phyloP scores from a whole-genome alignment of 2,329 filamentous ascomycete genomes.

The Calycina marina region DNA sequence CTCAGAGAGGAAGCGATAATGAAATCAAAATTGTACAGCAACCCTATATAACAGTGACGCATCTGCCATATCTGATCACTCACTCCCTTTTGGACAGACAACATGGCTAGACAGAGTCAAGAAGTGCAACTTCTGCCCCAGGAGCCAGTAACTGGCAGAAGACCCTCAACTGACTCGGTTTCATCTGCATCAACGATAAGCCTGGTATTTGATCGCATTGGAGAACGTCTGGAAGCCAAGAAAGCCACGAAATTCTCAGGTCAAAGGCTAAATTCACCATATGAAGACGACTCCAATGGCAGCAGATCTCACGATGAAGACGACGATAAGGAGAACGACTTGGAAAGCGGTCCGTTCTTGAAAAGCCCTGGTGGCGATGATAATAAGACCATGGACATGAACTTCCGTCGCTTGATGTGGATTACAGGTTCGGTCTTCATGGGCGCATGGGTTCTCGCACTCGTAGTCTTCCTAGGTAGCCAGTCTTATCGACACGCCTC shows the following conservation, averaged over 20 bases:
- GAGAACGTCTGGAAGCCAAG: slow-evolving; percentile 29
- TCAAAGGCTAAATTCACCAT: slow-evolving; percentile 14
- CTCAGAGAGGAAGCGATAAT: too few relatives aligned
- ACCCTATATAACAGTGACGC: too few relatives aligned
- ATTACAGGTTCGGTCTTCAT: slow-evolving; percentile 45
- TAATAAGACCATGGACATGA: slow-evolving; percentile 45
- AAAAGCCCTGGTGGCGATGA: slow-evolving; percentile 21
- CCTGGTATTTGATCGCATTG: slow-evolving; percentile 64
- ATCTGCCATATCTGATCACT: too few relatives aligned
- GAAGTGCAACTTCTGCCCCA: slow-evolving; percentile 17
- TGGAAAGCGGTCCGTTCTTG: slow-evolving; percentile 29
- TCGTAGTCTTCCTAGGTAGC: slow-evolving; percentile 50
- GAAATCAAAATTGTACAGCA: too few relatives aligned
- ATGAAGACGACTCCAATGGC: slow-evolving; percentile 15
- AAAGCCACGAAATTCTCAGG: slow-evolving; percentile 11
- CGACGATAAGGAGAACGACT: slow-evolving; percentile 25
- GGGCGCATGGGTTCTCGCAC: slow-evolving; percentile 52
- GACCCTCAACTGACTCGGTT: slow-evolving; percentile 31
- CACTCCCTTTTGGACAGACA: too few relatives aligned
- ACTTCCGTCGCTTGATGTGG: slow-evolving; percentile 40
- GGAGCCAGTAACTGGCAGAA: slow-evolving; percentile 7
- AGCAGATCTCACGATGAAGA: slow-evolving; percentile 8
- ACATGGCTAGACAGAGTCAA: slow-evolving; percentile 19
- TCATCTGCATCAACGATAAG: slow-evolving; percentile 78
- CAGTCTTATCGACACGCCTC: slow-evolving; percentile 53